Base-by-base conservation (phyloP, 352 stramenopile genomes). In the Globisporangium lucens region DNA sequence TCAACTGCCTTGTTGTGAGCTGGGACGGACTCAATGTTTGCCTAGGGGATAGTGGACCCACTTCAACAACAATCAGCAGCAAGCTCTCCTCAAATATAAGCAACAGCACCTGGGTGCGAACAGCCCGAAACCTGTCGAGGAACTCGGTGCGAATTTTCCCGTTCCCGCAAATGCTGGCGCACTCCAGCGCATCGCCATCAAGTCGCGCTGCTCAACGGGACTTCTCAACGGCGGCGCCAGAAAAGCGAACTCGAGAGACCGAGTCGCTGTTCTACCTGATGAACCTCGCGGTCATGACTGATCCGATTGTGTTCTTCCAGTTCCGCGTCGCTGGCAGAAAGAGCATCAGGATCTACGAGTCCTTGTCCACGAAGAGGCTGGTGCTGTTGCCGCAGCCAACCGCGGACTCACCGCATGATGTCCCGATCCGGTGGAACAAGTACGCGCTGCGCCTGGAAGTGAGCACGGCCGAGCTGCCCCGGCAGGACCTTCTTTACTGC, bases 221-320 rank as follows among this genome's bases (percentile, higher is more conserved):
- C 29, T 10, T 3, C 7, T 49, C 41, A 9, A 59, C 41, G 27
- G 15, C 29, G 15, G 35, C 10, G 6, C 53, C 27, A 38, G 53
- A 59, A 1, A 36, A 49, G 20, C 51, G 61, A 7, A 41, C 10
- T 33, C 7, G 24, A 15, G 58, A 66, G 27, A 15, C 38, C 2
- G 38, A 70, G 59, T 65, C 65, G 9, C 43, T 66, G 15, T 22
- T 70, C 10, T 61, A 49, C 47, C 41, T 70, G 47, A 70, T 62
- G 58, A 67, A 70, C n/a, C 8, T 70, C 3, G 30, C 58, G 1
- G 49, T 56, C 56, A 59, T 70, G 58, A 67, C 65, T 0, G 55
- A 61, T n/a, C 65, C 65, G 5, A 27, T 75, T 7, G 55, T 33
- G 29, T 68, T 67, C n/a, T 20, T 52, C 13, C 46, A 35, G 10